Conservation (phyloP, 768 basidiomycete species). For the Lentinus brumalis region DNA sequence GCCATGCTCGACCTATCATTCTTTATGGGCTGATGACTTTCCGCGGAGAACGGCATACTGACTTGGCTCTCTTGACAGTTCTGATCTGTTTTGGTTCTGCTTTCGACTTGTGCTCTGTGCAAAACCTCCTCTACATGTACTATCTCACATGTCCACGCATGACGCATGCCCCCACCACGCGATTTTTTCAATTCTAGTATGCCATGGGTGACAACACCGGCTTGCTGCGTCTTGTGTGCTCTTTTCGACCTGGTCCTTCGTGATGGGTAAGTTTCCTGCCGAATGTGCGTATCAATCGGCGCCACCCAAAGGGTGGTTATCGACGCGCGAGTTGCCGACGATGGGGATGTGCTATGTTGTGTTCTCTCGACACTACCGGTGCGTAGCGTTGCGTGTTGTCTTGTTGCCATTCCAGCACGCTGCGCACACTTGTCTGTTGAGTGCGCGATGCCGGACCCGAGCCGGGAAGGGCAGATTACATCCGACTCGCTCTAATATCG, state of each 20-base stretch:
- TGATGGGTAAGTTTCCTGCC: background rate
- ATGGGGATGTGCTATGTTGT: too few species aligned
- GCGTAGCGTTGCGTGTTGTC: too few species aligned
- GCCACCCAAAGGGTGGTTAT: too few species aligned
- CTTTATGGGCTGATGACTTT: too few species aligned
- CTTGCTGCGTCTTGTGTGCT: background rate
- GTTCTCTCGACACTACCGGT: too few species aligned
- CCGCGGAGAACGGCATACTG: background rate
- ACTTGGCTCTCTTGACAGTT: background rate
- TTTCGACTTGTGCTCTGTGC: slow-evolving; percentile 12
- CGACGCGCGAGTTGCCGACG: too few species aligned
- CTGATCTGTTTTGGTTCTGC: slow-evolving; percentile 10
- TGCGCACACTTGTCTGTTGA: too few species aligned
- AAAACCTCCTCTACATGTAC: slow-evolving; percentile 24
- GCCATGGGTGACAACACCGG: slow-evolving; percentile 14
- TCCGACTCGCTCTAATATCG: too few species aligned
- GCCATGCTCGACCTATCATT: background rate
- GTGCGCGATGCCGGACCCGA: too few species aligned
- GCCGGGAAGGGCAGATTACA: too few species aligned
- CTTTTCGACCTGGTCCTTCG: background rate
- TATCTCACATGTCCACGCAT: slow-evolving; percentile 24
- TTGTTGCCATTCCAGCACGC: too few species aligned
- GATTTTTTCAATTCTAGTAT: slow-evolving; percentile 13
- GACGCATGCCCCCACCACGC: slow-evolving; percentile 27
- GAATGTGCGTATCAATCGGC: too few species aligned